Conservation (phyloP, 208 protist species). For the Wallacemonas sp. region DNA sequence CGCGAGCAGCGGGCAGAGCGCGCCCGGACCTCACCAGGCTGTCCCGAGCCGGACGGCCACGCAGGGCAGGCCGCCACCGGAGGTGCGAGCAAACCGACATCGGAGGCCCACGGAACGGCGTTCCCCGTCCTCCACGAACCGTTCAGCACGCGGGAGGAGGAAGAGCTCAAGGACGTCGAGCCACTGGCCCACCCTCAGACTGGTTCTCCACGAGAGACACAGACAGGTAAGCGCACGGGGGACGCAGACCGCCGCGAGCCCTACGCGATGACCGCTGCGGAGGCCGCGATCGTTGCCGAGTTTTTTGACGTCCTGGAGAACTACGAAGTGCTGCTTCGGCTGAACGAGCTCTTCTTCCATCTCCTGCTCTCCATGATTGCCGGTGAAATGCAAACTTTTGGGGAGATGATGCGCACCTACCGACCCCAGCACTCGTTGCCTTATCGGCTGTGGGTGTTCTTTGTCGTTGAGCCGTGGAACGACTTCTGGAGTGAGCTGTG, state of each 20-base stretch:
- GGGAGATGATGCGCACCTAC: constrained; percentile 16
- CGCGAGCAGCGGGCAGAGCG: background rate
- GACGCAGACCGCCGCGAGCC: background rate
- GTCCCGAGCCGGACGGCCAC: background rate
- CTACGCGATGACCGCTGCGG: background rate
- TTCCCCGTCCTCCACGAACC: background rate
- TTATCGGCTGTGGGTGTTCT: constrained; percentile 23
- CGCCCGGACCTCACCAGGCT: background rate
- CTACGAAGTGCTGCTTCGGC: constrained; percentile 8
- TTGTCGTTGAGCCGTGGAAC: constrained; percentile 32
- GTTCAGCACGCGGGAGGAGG: background rate
- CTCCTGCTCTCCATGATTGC: constrained; percentile 24
- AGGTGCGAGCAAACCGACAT: no score
- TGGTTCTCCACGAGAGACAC: no score
- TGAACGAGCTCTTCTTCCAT: constrained; percentile 20
- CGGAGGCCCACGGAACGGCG: background rate
- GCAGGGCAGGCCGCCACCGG: no score
- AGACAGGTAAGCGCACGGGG: no score
- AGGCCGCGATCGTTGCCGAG: background rate
- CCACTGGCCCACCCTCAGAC: background rate
- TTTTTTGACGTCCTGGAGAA: background rate
- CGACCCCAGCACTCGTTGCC: constrained; percentile 15
- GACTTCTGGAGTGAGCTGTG: constrained; percentile 33
- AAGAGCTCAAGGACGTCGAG: background rate
- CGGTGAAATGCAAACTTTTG: constrained; percentile 15